Percentiles rank a stretch among this genome's conserved stretches.
Evolutionary conservation across 148 eudicot genomes (phyloP).

Genomic region (Cornus florida): DNA sequence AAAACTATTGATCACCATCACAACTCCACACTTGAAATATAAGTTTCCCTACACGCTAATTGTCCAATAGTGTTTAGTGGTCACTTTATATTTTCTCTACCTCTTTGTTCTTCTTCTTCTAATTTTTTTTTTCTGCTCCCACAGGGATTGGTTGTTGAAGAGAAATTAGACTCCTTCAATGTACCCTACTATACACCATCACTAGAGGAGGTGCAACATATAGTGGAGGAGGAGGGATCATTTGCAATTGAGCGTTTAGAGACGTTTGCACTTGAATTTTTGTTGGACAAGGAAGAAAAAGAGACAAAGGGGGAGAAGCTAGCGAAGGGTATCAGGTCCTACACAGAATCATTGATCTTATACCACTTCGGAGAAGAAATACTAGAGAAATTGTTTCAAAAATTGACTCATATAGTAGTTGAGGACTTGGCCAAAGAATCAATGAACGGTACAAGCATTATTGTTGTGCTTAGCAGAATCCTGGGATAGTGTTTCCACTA

Average conservation of each 20-base stretch:
- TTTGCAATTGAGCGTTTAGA: conserved; percentile 20
- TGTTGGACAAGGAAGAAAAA: neutral
- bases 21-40: no score
- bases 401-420: conserved; percentile 5
- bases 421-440: conserved; percentile 14
- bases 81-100: no score
- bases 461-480: neutral
- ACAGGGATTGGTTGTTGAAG: conserved; percentile 27
- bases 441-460: neutral
- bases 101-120: no score
- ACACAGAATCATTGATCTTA: conserved; percentile 14
- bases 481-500: no score
- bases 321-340: conserved; percentile 14
- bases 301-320: neutral
- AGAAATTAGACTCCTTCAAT: conserved; percentile 29
- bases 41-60: no score
- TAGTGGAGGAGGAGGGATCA: conserved; percentile 21
- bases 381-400: conserved; percentile 2
- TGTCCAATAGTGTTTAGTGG: no score
- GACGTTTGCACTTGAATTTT: neutral
- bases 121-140: neutral
- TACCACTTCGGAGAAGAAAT: conserved; percentile 23
- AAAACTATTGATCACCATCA: no score
- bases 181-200: conserved; percentile 29
- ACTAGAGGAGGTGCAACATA: conserved; percentile 22